Conservation (phyloP, 352 stramenopile species). For the Pythium phragmitis region DNA sequence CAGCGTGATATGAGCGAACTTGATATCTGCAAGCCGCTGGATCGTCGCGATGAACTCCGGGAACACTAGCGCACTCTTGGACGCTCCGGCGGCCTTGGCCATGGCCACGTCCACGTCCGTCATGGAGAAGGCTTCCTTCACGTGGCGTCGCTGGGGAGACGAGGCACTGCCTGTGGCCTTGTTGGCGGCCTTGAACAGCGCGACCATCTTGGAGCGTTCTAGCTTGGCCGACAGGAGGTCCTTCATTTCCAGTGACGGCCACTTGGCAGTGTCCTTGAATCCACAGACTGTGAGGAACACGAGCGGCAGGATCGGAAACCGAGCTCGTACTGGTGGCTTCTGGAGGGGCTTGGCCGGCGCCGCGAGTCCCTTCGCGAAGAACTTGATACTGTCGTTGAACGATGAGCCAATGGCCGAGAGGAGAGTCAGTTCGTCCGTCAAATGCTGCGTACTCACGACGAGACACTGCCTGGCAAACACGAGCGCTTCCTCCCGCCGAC, state of each 20-base stretch:
- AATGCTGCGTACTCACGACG: conserved; percentile 39
- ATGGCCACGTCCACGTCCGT: conserved; percentile 61
- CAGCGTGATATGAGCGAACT: conserved; percentile 25
- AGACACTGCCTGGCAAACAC: conserved; percentile 42
- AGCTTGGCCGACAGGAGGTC: conserved; percentile 41
- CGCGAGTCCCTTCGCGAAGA: conserved; percentile 1
- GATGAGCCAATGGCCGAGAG: conserved; percentile 25
- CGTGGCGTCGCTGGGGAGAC: conserved; percentile 7
- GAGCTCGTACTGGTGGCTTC: conserved; percentile 2
- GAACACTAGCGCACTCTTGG: conserved; percentile 50
- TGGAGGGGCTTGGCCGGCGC: no score
- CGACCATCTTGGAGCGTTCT: conserved; percentile 50
- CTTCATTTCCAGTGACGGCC: conserved; percentile 37
- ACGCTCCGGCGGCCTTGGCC: conserved; percentile 45
- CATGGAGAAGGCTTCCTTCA: conserved; percentile 34
- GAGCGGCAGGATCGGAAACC: conserved; percentile 48
- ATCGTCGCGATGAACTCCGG: conserved; percentile 43
- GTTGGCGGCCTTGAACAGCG: conserved; percentile 46
- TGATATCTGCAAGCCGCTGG: conserved; percentile 34
- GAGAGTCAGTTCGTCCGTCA: conserved; percentile 38
- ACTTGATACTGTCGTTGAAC: conserved; percentile 24
- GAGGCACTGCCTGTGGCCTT: conserved; percentile 18
- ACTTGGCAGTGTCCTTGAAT: conserved; percentile 37
- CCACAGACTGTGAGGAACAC: conserved; percentile 46
- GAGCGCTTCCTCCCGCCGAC: conserved; percentile 33